Base-by-base conservation (phyloP, 768 basidiomycete species). In the Russula ochroleuca region DNA sequence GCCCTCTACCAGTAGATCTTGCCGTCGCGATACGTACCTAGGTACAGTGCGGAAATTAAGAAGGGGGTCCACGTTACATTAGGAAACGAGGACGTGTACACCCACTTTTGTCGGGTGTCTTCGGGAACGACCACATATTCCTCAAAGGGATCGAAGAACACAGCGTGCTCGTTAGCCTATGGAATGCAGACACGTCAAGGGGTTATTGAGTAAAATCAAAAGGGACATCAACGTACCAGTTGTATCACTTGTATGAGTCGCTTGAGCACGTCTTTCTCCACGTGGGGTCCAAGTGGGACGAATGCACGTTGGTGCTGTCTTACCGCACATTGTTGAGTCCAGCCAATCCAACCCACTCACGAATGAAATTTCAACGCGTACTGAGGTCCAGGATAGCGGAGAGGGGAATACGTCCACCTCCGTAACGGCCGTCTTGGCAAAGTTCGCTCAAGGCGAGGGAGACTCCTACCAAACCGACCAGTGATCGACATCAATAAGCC, bases 221-320 rank as follows among this genome's bases (percentile, higher is more conserved):
- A 23, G 14, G 40, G 5, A 10, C 5, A 2, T 2, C 11, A n/a
- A 49, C 43, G 33, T 37, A 43, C 63, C 19, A 50, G 58, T 13
- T 64, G 52, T 31, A 60, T 41, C 10, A n/a, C n/a, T n/a, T n/a
- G n/a, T n/a, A n/a, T n/a, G n/a, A 64, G 63, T 19, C 63, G 58
- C 58, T 33, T 64, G 13, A 53, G 63, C 2, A 64, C 63, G 23
- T 64, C 58, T 21, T 49, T 64, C 33, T 54, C 63, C 13, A 49
- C 40, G 6, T 60, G 53, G 3, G 58, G 58, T 5, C 63, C 63
- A 11, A 64, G 47, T 4, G 58, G 63, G 11, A 60, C 53, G 40
- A 64, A 61, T 1, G 54, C 58, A n/a, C 59, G 56, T 5, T 64
- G 63, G 14, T 64, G 48, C 53, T 61, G 53, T 59, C 59, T 54